Base-by-base conservation (phyloP, 495 filamentous ascomycete genomes). In the Corynascus novoguineensis region DNA sequence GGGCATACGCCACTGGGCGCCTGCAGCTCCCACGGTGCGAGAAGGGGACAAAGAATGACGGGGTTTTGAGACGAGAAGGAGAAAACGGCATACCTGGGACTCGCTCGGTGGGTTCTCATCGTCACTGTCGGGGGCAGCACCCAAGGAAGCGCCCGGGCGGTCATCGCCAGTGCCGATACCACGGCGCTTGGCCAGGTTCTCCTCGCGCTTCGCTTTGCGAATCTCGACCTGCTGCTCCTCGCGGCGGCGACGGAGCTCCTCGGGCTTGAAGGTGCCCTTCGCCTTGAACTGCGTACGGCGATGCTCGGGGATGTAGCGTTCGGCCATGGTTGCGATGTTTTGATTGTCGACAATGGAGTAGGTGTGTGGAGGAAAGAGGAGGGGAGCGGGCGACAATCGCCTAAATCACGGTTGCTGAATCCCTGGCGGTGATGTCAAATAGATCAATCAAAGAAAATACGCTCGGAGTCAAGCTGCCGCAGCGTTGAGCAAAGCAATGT, bases 201-300 rank as follows among this genome's bases (percentile, higher is more conserved):
- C 95, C 68, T 99, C 95, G 62, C 95, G 83, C 83, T 97, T 99
- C 61, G 89, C 87, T 79, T 95, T 96, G 59, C 95, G 83, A 67
- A 99, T 97, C 81, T 99, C 95, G 57, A 99, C 95, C 74, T 96
- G 92, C 73, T 95, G 89, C 73, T 99, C 95, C 69, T 99, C 95
- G 72, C 95, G 95, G 72, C 95, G 95, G 69, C 95, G 90, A 68
- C 95, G 90, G 49, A 99, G 86, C 78, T 99, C 95, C 73, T 99
- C 95, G 62, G 91, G 91, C 81, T 95, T 95, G 82, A 99, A 99
- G 69, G 90, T 87, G 71, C 86, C 89, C 80, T 93, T 95, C 58
- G 95, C 95, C 85, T 99, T 99, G 83, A 93, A 99, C 76, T 96
- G 92, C 46, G 87, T 96, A 68, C 95, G 93, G 69, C 95, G 90